Evolutionary conservation across 257 asterid species (phyloP).

Genomic region (Primulina eburnea): DNA sequence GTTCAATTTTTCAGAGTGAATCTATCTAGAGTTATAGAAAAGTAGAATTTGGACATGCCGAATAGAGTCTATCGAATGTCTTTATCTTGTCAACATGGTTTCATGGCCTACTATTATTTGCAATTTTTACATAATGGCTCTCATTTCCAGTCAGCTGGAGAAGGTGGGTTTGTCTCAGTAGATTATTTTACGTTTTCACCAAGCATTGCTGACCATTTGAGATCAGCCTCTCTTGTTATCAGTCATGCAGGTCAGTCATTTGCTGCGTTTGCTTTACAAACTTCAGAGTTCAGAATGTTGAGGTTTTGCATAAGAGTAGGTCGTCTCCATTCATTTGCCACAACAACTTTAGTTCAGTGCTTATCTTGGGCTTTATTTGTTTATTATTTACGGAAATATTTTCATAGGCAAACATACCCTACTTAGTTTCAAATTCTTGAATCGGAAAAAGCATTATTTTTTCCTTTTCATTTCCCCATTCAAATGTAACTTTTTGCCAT

Average conservation of each 20-base stretch:
- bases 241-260: conserved; percentile 73
- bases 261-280: background rate
- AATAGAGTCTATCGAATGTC: conserved; percentile 16
- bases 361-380: background rate
- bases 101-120: background rate
- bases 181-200: conserved; percentile 86
- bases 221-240: conserved; percentile 83
- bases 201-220: conserved; percentile 81
- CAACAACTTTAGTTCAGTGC: background rate
- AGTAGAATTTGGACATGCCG: background rate
- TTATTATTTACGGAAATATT: background rate
- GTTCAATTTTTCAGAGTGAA: background rate
- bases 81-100: conserved; percentile 9
- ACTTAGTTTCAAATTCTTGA: background rate
- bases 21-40: background rate
- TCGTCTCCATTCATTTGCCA: background rate
- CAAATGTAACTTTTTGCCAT: background rate
- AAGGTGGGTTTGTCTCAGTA: conserved; percentile 50
- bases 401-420: background rate
- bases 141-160: conserved; percentile 60
- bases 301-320: background rate
- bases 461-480: background rate
- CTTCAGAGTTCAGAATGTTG: background rate
- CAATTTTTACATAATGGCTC: background rate
- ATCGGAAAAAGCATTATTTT: too few relatives aligned